Percentiles rank a stretch among this genome's conserved stretches.
These are phyloP conservation scores for Dictyophora rubrovolvata DNA, from an alignment of 768 basidiomycete genomes.

Conservation along the genomic window DNA sequence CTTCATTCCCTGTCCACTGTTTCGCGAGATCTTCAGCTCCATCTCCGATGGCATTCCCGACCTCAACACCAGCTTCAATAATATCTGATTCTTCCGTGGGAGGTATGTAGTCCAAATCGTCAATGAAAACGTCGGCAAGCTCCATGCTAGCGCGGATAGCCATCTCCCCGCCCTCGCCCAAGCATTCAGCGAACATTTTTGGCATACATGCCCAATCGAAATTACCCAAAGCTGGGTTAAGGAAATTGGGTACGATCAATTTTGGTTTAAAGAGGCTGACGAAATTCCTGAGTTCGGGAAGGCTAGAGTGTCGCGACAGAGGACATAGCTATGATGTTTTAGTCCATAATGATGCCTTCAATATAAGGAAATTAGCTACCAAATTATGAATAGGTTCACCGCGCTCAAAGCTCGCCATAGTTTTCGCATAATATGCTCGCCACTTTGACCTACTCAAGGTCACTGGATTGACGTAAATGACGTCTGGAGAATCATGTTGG, in stretches of 20 bases:
- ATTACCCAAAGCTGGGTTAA: constrained; percentile 36
- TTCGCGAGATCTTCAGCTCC: constrained; percentile 35
- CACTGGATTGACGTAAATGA: constrained; percentile 82
- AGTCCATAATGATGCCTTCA: not conserved
- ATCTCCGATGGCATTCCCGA: constrained; percentile 53
- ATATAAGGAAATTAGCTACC: constrained; percentile 29
- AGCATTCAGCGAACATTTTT: constrained; percentile 51
- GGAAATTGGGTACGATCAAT: constrained; percentile 73
- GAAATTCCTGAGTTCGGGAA: constrained; percentile 76
- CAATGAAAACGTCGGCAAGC: constrained; percentile 6
- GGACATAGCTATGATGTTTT: constrained; percentile 56
- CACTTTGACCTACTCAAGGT: constrained; percentile 51
- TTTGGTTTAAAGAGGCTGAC: constrained; percentile 74
- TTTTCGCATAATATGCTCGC: constrained; percentile 39
- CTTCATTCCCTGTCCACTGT: constrained; percentile 43
- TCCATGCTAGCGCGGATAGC: constrained; percentile 18
- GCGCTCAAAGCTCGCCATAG: constrained; percentile 30
- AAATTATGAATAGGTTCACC: constrained; percentile 47
- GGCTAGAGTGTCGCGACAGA: constrained; percentile 75
- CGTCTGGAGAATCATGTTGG: constrained; percentile 26
- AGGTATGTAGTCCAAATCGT: constrained; percentile 2
- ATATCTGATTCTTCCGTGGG: constrained; percentile 9
- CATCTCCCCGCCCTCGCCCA: constrained; percentile 28
- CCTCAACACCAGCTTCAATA: constrained; percentile 26
- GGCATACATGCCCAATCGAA: constrained; percentile 70